Percentiles rank a stretch among this genome's conserved stretches.
phyloP scores from a whole-genome alignment of 140 eudicot genomes.

The Ambrosia hybrid region DNA sequence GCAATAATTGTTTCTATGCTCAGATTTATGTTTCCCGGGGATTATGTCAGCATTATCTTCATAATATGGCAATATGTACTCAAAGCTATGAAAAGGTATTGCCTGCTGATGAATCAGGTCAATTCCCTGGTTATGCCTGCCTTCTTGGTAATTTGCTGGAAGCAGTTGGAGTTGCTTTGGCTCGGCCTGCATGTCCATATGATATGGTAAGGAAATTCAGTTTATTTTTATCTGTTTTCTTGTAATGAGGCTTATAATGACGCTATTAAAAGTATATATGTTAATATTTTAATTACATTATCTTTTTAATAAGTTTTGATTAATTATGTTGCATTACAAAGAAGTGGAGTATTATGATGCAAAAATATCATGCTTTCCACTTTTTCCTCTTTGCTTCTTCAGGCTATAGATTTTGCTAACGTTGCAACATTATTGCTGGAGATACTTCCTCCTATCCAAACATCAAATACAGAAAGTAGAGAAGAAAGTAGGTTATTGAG shows the following conservation, averaged over 20 bases:
- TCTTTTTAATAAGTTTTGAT: background rate
- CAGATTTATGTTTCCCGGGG: slow-evolving; percentile 58
- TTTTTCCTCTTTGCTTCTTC: slow-evolving; percentile 24
- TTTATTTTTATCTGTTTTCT: background rate
- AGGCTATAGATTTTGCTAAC: slow-evolving; percentile 83
- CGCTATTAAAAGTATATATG: background rate
- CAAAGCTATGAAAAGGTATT: slow-evolving; percentile 54
- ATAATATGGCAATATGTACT: slow-evolving; percentile 59
- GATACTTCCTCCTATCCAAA: slow-evolving; percentile 71
- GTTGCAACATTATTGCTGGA: slow-evolving; percentile 83
- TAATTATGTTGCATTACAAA: background rate
- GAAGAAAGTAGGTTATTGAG: slow-evolving; percentile 47
- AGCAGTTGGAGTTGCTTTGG: slow-evolving; percentile 65
- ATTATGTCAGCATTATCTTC: slow-evolving; percentile 64
- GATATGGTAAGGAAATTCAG: slow-evolving; percentile 55
- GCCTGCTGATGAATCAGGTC: slow-evolving; percentile 67
- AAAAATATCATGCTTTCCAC: slow-evolving; percentile 20
- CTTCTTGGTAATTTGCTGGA: slow-evolving; percentile 87
- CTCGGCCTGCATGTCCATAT: slow-evolving; percentile 60
- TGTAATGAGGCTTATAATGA: slow-evolving; percentile 1
- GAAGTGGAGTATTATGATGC: slow-evolving; percentile 5
- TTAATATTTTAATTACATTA: background rate
- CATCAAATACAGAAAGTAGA: slow-evolving; percentile 50
- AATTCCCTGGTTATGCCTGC: slow-evolving; percentile 89
- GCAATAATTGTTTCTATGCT: slow-evolving; percentile 25